Evolutionary conservation across 148 eudicot species (phyloP).

Genomic region (Fagopyrum tataricum): DNA sequence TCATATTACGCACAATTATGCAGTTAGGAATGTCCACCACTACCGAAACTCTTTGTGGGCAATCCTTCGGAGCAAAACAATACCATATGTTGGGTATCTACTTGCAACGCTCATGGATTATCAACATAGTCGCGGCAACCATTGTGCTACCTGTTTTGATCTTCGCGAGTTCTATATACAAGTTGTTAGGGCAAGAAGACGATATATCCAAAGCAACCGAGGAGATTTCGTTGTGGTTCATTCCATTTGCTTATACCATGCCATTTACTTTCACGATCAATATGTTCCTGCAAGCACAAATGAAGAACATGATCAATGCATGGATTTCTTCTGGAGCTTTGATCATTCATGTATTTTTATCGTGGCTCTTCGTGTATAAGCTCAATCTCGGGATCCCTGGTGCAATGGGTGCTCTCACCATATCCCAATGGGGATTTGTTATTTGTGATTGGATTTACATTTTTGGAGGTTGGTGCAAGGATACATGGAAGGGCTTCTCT

Average conservation of each 20-base stretch:
- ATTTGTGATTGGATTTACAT: neutral
- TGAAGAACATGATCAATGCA: conserved; percentile 50
- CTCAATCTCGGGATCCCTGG: neutral
- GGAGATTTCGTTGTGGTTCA: conserved; percentile 12
- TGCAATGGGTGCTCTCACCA: conserved; percentile 6
- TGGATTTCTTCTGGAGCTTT: conserved; percentile 32
- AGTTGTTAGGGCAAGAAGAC: conserved; percentile 14
- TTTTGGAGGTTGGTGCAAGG: conserved; percentile 9
- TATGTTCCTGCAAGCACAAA: conserved; percentile 63
- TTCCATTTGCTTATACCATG: conserved; percentile 1
- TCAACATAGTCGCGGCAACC: neutral
- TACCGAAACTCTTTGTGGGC: conserved; percentile 5
- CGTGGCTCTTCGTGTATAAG: conserved; percentile 28
- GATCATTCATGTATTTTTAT: conserved; percentile 33
- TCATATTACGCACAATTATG: neutral
- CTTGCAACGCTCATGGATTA: conserved; percentile 7
- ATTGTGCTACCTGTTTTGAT: conserved; percentile 12
- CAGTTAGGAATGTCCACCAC: conserved; percentile 3
- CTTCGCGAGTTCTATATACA: conserved; percentile 9
- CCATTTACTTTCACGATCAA: conserved; percentile 27
- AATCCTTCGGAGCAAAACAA: neutral
- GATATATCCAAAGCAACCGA: conserved; percentile 4
- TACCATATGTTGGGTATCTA: conserved; percentile 9
- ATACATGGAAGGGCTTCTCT: conserved; percentile 8
- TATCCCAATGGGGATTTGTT: conserved; percentile 10